A percentile compares a stretch with the other conserved stretches of the same genome.
phyloP scores from a whole-genome alignment of 169 alveolate species.

The Plasmodium sp. region DNA sequence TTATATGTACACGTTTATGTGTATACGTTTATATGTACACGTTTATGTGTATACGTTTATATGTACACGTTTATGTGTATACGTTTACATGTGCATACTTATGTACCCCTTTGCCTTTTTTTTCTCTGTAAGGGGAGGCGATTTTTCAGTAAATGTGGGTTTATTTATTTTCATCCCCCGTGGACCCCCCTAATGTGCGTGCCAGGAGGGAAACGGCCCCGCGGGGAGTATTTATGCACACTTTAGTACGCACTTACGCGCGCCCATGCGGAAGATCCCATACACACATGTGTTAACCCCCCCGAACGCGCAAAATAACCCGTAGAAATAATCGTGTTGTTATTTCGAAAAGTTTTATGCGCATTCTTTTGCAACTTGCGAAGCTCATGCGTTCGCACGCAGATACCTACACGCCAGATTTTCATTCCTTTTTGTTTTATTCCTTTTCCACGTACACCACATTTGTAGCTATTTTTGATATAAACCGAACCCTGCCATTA shows the following conservation, averaged over 20 bases:
- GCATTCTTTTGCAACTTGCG: slow-evolving; percentile 11
- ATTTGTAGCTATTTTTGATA: slow-evolving; percentile 32
- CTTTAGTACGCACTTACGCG: neutral
- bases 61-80: neutral
- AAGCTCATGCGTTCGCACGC: slow-evolving; percentile 11
- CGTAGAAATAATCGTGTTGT: neutral
- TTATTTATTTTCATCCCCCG: neutral
- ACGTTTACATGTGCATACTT: neutral
- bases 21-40: too few relatives aligned
- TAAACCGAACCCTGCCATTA: neutral
- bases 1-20: too few relatives aligned
- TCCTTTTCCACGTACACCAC: neutral
- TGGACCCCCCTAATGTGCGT: neutral
- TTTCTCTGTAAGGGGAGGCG: neutral
- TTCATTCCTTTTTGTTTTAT: slow-evolving; percentile 8
- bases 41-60: neutral
- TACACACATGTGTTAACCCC: neutral
- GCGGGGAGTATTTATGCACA: slow-evolving; percentile 4
- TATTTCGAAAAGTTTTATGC: neutral
- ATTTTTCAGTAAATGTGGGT: neutral
- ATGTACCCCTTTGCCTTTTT: neutral
- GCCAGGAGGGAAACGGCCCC: neutral
- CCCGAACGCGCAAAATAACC: slow-evolving; percentile 1
- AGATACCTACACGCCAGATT: neutral
- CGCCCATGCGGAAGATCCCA: neutral